Percentiles rank a stretch among this genome's conserved stretches.
These are phyloP conservation scores for Phytopythium litorale DNA, from an alignment of 352 stramenopile genomes.

Conservation along the genomic window DNA sequence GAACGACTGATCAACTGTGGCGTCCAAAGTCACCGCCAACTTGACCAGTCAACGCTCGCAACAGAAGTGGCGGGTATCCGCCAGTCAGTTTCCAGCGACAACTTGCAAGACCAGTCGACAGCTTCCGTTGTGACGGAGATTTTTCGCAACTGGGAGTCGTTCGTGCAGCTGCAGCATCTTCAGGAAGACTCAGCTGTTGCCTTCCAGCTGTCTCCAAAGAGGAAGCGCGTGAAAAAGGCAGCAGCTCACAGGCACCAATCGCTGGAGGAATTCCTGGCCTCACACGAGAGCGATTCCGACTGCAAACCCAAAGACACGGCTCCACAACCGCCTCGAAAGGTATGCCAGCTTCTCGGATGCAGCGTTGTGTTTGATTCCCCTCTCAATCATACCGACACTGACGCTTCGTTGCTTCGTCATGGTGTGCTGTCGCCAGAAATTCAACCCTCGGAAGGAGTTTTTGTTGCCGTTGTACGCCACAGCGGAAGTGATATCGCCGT, in stretches of 20 bases:
- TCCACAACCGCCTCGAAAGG: slow-evolving; percentile 18
- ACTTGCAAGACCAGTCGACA: not conserved
- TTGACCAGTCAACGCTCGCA: not conserved
- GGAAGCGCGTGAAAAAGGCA: slow-evolving; percentile 17
- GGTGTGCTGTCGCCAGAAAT: slow-evolving; percentile 21
- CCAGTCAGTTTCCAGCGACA: not conserved
- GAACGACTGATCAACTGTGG: slow-evolving; percentile 1
- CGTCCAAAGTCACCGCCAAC: too few relatives aligned
- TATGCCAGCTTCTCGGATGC: slow-evolving; percentile 1
- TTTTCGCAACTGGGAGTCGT: slow-evolving; percentile 45
- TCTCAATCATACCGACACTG: not conserved
- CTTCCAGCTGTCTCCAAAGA: slow-evolving; percentile 21
- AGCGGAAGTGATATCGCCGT: slow-evolving; percentile 22
- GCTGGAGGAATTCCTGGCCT: not conserved
- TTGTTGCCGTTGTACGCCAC: slow-evolving; percentile 45
- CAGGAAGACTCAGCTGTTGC: slow-evolving; percentile 30
- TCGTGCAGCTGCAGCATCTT: slow-evolving; percentile 47
- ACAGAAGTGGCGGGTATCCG: not conserved
- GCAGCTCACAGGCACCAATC: not conserved
- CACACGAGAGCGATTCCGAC: not conserved
- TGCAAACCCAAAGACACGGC: not conserved
- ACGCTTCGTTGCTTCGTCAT: slow-evolving; percentile 2
- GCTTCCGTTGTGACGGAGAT: slow-evolving; percentile 23
- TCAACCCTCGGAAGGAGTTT: slow-evolving; percentile 42
- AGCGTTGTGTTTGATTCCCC: not conserved